Percentiles rank a stretch among this genome's conserved stretches.
Evolutionary conservation across 164 flowering plant genomes (phyloP).

Genomic region (Umbellularia californica): DNA sequence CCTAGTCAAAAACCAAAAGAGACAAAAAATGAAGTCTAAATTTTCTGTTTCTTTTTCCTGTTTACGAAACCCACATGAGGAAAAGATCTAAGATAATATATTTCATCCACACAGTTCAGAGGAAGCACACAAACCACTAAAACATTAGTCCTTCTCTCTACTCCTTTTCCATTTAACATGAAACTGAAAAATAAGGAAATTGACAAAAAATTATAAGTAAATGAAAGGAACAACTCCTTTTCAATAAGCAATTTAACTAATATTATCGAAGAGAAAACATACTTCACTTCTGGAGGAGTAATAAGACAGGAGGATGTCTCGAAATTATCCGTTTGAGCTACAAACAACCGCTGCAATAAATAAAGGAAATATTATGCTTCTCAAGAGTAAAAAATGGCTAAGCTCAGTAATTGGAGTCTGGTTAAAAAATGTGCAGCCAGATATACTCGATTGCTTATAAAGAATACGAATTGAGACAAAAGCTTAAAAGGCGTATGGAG

Average conservation of each 20-base stretch:
- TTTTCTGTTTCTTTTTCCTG: background rate
- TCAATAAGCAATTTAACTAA: background rate
- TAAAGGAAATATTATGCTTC: conserved; percentile 1
- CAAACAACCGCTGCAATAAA: conserved; percentile 62
- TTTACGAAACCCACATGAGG: background rate
- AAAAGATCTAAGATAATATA: background rate
- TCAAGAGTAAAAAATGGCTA: background rate
- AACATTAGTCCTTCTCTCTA: conserved; percentile 50
- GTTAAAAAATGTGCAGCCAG: no score
- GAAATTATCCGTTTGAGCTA: conserved; percentile 56
- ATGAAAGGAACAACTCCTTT: no score
- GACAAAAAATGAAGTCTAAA: conserved; percentile 21
- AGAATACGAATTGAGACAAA: no score
- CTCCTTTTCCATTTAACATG: conserved; percentile 73
- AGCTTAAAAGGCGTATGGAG: no score
- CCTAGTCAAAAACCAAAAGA: conserved; percentile 35
- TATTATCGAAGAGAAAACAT: conserved; percentile 12
- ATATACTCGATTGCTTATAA: no score
- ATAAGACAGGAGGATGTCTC: conserved; percentile 80
- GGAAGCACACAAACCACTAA: conserved; percentile 48
- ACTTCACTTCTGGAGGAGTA: conserved; percentile 79
- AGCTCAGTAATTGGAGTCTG: background rate
- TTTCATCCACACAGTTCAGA: background rate
- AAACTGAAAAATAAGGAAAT: conserved; percentile 46
- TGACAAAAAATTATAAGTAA: background rate